Evolutionary conservation across 202 grass and related monocot genomes (phyloP).

Genomic region (Brachypodium distachyon): DNA sequence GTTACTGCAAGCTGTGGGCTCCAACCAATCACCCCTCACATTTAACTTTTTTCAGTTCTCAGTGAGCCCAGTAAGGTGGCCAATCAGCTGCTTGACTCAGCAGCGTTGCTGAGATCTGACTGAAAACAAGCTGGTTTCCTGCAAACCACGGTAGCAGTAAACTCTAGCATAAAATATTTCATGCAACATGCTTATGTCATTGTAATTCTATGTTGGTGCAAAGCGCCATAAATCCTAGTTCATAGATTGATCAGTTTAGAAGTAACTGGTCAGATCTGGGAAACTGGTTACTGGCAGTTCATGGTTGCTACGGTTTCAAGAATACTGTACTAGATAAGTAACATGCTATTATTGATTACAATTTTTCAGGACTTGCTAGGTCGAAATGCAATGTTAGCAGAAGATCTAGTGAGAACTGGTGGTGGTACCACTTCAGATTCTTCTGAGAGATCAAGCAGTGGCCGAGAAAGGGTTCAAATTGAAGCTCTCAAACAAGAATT

Average conservation of each 20-base stretch:
- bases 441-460: conserved; percentile 49
- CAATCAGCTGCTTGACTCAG: neutral
- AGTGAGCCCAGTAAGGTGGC: neutral
- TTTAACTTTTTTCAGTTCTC: neutral
- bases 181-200: neutral
- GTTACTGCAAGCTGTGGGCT: neutral
- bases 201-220: neutral
- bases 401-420: conserved; percentile 76
- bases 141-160: neutral
- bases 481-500: conserved; percentile 90
- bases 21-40: too few relatives aligned
- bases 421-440: conserved; percentile 38
- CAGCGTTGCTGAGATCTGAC: neutral
- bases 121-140: neutral
- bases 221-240: neutral
- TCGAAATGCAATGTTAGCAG: conserved; percentile 83
- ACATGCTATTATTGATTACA: conserved; percentile 16
- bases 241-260: neutral
- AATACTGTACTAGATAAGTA: conserved; percentile 7
- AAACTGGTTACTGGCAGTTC: neutral
- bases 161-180: neutral
- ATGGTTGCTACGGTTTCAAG: neutral
- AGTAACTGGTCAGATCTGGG: neutral
- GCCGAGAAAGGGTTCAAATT: conserved; percentile 68
- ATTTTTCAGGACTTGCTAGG: conserved; percentile 72